Evolutionary conservation across 768 basidiomycete species (phyloP).

Genomic region (Suillus paluster): DNA sequence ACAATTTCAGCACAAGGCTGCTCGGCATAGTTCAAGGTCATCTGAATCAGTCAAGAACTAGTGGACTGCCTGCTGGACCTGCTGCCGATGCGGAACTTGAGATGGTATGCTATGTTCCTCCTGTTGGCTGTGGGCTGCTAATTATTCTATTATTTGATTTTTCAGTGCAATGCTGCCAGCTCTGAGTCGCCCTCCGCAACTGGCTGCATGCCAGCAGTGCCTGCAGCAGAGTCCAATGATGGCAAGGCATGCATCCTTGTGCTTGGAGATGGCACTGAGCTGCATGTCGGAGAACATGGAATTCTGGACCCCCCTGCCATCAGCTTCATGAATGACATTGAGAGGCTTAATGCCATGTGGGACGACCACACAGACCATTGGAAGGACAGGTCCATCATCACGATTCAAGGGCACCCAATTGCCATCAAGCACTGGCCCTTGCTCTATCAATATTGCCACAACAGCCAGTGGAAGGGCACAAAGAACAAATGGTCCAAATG

Average conservation of each 20-base stretch:
- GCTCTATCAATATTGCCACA: background rate
- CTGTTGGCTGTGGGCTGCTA: too few relatives aligned
- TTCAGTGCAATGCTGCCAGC: too few relatives aligned
- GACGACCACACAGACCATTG: slow-evolving; percentile 28
- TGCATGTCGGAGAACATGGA: background rate
- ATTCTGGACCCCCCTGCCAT: background rate
- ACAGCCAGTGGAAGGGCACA: slow-evolving; percentile 11
- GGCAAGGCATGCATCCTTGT: too few relatives aligned
- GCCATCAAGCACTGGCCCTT: slow-evolving; percentile 27
- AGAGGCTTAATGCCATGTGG: slow-evolving; percentile 30
- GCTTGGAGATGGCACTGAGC: background rate
- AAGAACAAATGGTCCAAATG: slow-evolving; percentile 31
- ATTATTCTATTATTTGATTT: too few relatives aligned
- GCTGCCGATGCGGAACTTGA: too few relatives aligned
- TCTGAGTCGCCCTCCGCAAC: too few relatives aligned
- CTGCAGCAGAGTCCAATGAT: too few relatives aligned
- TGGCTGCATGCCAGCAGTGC: too few relatives aligned
- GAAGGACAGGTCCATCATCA: slow-evolving; percentile 22
- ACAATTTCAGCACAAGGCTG: background rate
- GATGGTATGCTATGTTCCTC: too few relatives aligned
- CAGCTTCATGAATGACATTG: slow-evolving; percentile 25
- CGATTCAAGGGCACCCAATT: slow-evolving; percentile 25
- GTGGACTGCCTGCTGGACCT: too few relatives aligned
- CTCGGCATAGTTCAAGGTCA: background rate
- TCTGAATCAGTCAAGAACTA: background rate